A percentile compares a stretch with the other conserved stretches of the same genome.
Conservation (phyloP, 176 grass and related monocot species). For the Raddia distichophylla region DNA sequence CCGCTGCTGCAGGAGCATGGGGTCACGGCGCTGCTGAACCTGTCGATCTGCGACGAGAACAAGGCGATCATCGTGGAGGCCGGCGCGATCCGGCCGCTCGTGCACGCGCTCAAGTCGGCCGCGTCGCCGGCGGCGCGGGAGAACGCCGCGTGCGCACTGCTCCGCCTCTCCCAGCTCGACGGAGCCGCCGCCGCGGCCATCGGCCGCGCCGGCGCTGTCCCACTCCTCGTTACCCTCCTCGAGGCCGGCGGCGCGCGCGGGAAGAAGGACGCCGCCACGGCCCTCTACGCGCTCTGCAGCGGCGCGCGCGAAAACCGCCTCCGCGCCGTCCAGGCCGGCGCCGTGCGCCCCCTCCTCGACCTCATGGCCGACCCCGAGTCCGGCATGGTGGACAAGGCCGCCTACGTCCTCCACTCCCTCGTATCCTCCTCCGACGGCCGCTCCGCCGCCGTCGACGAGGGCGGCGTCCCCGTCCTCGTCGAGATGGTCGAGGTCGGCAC, state of each 20-base stretch:
- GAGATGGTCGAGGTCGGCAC: conserved; percentile 89
- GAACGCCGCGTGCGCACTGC: conserved; percentile 83
- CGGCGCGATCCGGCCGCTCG: conserved; percentile 71
- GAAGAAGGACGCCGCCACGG: conserved; percentile 92
- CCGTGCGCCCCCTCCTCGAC: conserved; percentile 67
- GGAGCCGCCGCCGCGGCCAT: conserved; percentile 53
- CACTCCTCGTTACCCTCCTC: conserved; percentile 72
- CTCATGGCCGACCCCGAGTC: conserved; percentile 88
- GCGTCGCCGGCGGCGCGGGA: conserved; percentile 69
- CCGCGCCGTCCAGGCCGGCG: conserved; percentile 65
- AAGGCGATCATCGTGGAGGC: conserved; percentile 65
- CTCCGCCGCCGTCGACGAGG: conserved; percentile 63
- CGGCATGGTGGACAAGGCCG: conserved; percentile 94
- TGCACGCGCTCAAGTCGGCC: conserved; percentile 68
- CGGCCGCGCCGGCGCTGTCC: conserved; percentile 70
- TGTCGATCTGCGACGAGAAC: conserved; percentile 93
- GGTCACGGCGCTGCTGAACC: conserved; percentile 87
- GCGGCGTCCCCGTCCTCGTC: conserved; percentile 78
- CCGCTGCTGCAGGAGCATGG: conserved; percentile 80
- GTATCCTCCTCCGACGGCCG: conserved; percentile 56
- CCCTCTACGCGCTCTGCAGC: conserved; percentile 72
- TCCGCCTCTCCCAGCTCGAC: conserved; percentile 69
- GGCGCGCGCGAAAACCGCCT: conserved; percentile 67
- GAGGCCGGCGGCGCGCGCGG: conserved; percentile 71
- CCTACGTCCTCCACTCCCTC: conserved; percentile 74